Evolutionary conservation across 1,139 yeast species (phyloP), one percentile per base, ranked within the genome.

Genomic region (Sugiyamaella grinbergsii): DNA sequence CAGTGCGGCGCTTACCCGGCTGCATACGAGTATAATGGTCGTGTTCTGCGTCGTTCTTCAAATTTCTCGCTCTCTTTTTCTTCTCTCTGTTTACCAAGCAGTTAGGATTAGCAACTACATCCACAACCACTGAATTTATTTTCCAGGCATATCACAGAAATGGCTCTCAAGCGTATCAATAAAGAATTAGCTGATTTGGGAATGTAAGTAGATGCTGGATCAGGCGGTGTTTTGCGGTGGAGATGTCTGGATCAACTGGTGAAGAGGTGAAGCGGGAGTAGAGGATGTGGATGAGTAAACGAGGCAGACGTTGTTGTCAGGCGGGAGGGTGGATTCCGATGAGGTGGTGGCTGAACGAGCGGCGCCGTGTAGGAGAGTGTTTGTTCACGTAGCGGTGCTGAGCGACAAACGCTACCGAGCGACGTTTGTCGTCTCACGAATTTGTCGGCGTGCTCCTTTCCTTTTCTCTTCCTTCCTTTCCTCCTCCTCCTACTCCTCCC

Each of bases 111-210:
- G 29, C 34, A 15, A 31, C 20, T 18, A 28, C 44, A 20, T 5
- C 3, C 19, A 13, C 18, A 23, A 37, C 42, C 4, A 16, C 8
- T 15, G 5, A 20, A 10, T n/a, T 10, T 26, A 33, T 22, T 34
- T 26, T 40, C 32, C 36, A 28, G 15, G 37, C 42, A 37, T 37
- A 34, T 29, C 28, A 41, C 28, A 41, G 26, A 23, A 42, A 88
- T 88, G 95, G 90, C 96, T 65, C 80, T 83, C 67, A 91, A 91
- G 76, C 91, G 98, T 81, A 90, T 91, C 68, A 88, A 88, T 76
- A 91, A 91, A 76, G 98, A 91, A 76, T 81, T 91, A 67, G 85
- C 86, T 64, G 98, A 91, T 74, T 80, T 91, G 69, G 96, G 96
- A 71, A 84, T 88, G 93, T 85, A 80, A 73, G 93, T 83, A 18